phyloP scores from a whole-genome alignment of 2,329 filamentous ascomycete species.

The Xylaria sp. region DNA sequence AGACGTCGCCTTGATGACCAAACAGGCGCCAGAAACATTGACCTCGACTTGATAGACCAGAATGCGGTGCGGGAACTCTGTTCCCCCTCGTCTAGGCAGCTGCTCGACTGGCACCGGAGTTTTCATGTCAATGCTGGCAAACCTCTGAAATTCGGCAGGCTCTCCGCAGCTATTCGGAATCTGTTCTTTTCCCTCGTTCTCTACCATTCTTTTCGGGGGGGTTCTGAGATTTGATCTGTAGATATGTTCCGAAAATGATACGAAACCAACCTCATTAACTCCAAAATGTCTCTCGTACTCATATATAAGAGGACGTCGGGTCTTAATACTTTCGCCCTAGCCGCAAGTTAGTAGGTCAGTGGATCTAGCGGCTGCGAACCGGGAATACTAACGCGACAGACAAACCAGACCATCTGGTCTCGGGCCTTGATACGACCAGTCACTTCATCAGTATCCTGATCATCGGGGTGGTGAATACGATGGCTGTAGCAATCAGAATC shows the following conservation, averaged over 20 bases:
- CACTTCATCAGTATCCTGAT: slow-evolving; percentile 5
- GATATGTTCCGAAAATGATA: slow-evolving; percentile 25
- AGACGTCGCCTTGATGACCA: slow-evolving; percentile 20
- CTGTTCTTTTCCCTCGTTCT: slow-evolving; percentile 1
- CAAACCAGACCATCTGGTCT: slow-evolving; percentile 30
- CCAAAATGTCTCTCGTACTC: slow-evolving; percentile 24
- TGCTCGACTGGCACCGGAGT: slow-evolving; percentile 27
- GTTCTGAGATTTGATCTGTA: slow-evolving; percentile 8
- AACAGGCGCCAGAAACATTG: slow-evolving; percentile 21
- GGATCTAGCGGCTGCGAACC: no score
- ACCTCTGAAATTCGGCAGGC: slow-evolving; percentile 4
- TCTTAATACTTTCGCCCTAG: slow-evolving; percentile 26
- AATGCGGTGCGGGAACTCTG: neutral
- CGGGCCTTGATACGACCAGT: slow-evolving; percentile 18
- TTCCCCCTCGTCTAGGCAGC: slow-evolving; percentile 12
- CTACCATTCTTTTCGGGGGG: slow-evolving; percentile 18
- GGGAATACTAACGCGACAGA: slow-evolving; percentile 16
- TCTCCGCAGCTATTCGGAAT: neutral
- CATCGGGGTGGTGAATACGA: slow-evolving; percentile 5
- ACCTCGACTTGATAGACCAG: slow-evolving; percentile 27
- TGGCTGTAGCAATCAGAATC: neutral
- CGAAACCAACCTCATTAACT: slow-evolving; percentile 16
- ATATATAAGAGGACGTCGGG: slow-evolving; percentile 1
- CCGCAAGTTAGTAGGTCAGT: no score
- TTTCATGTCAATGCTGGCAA: slow-evolving; percentile 24